Evolutionary conservation across 352 stramenopile species (phyloP).

Genomic region (Pythium phragmitis): DNA sequence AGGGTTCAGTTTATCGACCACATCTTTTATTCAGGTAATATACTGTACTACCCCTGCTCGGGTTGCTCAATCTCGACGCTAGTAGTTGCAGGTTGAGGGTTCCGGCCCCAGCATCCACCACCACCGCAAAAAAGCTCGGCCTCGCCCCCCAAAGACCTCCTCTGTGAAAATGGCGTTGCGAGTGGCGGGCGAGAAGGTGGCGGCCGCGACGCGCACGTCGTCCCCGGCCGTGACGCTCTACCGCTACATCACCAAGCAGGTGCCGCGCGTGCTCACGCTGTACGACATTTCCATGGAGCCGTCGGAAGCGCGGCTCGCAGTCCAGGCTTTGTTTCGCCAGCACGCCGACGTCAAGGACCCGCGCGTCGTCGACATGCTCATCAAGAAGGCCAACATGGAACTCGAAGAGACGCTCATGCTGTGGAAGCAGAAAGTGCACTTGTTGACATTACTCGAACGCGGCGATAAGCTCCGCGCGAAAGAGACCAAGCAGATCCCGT

Average conservation of each 20-base stretch:
- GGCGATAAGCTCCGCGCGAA: constrained; percentile 53
- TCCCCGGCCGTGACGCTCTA: constrained; percentile 85
- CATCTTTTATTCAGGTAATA: not conserved
- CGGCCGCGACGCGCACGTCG: constrained; percentile 36
- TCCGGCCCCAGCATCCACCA: not conserved
- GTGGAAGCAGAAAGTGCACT: constrained; percentile 97
- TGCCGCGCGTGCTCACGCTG: constrained; percentile 96
- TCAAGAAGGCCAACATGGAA: constrained; percentile 98
- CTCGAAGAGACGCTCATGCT: constrained; percentile 97
- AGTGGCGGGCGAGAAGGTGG: constrained; percentile 68
- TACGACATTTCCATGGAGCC: constrained; percentile 97
- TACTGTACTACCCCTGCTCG: not conserved
- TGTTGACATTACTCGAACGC: constrained; percentile 83
- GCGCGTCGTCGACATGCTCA: constrained; percentile 94
- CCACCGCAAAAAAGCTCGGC: not conserved
- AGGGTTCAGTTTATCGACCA: too few species aligned
- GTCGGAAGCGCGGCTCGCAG: constrained; percentile 77
- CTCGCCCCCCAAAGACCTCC: not conserved
- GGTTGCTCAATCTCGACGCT: not conserved
- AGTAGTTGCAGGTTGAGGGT: not conserved
- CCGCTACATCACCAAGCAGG: constrained; percentile 88
- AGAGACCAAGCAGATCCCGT: constrained; percentile 35
- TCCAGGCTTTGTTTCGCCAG: constrained; percentile 94
- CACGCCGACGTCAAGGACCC: constrained; percentile 94
- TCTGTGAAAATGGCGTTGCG: constrained; percentile 63